Conservation (phyloP, 352 stramenopile species). For the Pythium vanterpoolii region DNA sequence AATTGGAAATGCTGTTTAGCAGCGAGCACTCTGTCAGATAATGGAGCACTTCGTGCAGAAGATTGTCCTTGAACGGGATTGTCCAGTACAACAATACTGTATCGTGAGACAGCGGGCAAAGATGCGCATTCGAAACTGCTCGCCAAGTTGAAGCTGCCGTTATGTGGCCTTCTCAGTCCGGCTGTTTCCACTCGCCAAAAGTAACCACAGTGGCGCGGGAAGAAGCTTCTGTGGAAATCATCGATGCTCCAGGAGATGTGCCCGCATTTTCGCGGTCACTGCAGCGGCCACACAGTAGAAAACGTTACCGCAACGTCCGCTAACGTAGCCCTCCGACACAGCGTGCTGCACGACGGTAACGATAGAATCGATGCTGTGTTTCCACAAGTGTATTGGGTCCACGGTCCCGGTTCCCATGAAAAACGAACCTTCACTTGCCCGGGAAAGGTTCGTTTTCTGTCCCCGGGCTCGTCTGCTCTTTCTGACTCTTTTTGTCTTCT, state of each 20-base stretch:
- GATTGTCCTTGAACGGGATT: background rate
- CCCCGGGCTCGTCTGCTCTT: background rate
- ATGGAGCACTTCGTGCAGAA: too few species aligned
- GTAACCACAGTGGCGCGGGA: background rate
- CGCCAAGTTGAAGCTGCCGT: background rate
- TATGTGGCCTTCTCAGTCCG: background rate
- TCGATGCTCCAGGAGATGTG: background rate
- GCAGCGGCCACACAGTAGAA: background rate
- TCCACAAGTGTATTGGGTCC: too few species aligned
- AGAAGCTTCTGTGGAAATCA: conserved; percentile 7
- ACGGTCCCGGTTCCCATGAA: too few species aligned
- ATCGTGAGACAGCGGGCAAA: background rate
- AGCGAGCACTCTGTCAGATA: too few species aligned
- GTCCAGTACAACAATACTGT: background rate
- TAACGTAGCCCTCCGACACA: background rate
- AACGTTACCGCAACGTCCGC: background rate
- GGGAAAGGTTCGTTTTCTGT: background rate
- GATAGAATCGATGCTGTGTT: background rate
- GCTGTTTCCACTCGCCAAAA: background rate
- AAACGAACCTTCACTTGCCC: background rate
- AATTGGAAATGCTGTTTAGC: too few species aligned
- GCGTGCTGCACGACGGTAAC: background rate
- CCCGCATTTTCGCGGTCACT: conserved; percentile 2
- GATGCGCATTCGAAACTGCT: background rate
- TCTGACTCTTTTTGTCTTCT: conserved; percentile 10